These are phyloP conservation scores for Paulownia fortunei DNA, from an alignment of 257 asterid species.

Conservation along the genomic window DNA sequence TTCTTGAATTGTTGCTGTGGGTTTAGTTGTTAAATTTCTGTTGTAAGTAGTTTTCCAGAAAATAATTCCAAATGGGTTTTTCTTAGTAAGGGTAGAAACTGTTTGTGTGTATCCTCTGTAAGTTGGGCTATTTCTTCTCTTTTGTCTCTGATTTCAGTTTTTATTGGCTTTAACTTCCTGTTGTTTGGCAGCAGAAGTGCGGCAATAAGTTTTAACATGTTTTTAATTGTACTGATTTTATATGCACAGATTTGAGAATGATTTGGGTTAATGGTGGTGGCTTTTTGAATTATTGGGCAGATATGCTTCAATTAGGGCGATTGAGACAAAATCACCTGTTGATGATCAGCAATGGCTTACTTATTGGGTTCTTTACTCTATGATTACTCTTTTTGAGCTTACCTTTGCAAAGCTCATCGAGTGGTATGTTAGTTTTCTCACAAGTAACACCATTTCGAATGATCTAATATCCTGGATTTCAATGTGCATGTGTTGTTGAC, in stretches of 20 bases:
- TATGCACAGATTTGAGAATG: not conserved
- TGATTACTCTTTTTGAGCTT: constrained; percentile 90
- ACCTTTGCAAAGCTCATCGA: constrained; percentile 74
- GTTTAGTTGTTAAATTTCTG: not conserved
- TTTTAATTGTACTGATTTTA: not conserved
- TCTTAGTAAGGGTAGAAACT: not conserved
- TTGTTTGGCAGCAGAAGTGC: not conserved
- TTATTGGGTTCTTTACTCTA: constrained; percentile 92
- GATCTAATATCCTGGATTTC: not conserved
- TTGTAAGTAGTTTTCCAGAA: not conserved
- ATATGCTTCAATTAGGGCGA: constrained; percentile 87
- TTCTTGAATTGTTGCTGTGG: not conserved
- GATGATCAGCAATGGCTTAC: constrained; percentile 99
- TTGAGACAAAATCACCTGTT: constrained; percentile 70
- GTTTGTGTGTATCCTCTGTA: constrained; percentile 97
- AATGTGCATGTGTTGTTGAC: not conserved
- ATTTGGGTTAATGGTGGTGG: constrained; percentile 12
- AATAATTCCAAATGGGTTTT: not conserved
- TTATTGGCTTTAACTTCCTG: not conserved
- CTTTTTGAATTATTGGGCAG: constrained; percentile 43
- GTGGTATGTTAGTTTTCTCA: constrained; percentile 47
- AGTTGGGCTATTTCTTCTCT: constrained; percentile 35
- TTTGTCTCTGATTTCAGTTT: not conserved
- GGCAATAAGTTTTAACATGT: not conserved
- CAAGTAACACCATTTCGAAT: no score